Evolutionary conservation across 805 yeast genomes (phyloP).

Genomic region (Candida ficus): DNA sequence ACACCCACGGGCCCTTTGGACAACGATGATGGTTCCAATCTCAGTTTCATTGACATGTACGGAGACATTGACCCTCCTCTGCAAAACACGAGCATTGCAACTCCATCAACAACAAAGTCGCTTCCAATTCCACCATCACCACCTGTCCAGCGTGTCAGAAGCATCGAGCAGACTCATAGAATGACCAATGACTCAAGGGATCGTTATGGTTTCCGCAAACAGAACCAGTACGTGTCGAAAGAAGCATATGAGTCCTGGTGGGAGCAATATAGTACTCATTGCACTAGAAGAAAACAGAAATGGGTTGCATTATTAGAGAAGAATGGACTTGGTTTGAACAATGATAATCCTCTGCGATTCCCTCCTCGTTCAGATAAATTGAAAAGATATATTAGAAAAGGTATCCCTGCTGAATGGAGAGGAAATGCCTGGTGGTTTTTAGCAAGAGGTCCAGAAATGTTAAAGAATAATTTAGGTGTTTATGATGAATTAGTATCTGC

Average conservation of each 20-base stretch:
- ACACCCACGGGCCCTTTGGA: too few relatives aligned
- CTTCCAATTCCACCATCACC: too few relatives aligned
- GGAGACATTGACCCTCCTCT: conserved; percentile 26
- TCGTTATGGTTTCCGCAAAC: conserved; percentile 83
- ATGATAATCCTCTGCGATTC: conserved; percentile 56
- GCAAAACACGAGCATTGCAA: not conserved
- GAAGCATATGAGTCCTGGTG: conserved; percentile 74
- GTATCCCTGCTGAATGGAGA: conserved; percentile 96
- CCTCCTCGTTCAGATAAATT: conserved; percentile 77
- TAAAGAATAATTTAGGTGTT: conserved; percentile 65
- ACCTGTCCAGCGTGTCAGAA: conserved; percentile 2
- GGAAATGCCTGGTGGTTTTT: conserved; percentile 97
- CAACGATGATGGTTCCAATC: conserved; percentile 14
- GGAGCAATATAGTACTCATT: conserved; percentile 52
- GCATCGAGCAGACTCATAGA: conserved; percentile 15
- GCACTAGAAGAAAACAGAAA: conserved; percentile 61
- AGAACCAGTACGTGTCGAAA: conserved; percentile 45
- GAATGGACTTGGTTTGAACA: conserved; percentile 51
- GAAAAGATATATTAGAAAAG: conserved; percentile 79
- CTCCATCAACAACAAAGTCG: not conserved
- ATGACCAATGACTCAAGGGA: conserved; percentile 39
- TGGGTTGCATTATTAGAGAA: conserved; percentile 69
- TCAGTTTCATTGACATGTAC: conserved; percentile 35
- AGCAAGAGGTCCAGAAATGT: conserved; percentile 75
- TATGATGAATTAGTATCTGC: conserved; percentile 65